Conservation (phyloP, 805 yeast genomes). For the Wickerhamiella bombiphila region DNA sequence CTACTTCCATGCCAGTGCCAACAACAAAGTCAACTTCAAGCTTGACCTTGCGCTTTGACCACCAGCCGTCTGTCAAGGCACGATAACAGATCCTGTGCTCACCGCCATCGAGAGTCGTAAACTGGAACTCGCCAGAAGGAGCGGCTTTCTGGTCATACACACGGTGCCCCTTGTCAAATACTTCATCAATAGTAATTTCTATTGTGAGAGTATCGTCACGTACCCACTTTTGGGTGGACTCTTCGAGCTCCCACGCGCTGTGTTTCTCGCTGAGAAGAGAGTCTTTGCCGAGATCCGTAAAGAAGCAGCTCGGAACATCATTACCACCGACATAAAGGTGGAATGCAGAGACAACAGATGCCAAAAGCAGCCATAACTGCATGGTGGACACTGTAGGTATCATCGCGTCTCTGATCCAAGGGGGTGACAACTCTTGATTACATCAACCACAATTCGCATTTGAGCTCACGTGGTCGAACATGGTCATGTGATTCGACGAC, state of each 20-base stretch:
- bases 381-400: too few relatives aligned
- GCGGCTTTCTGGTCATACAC: conserved; percentile 54
- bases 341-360: conserved; percentile 29
- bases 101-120: conserved; percentile 70
- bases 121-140: conserved; percentile 55
- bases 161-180: conserved; percentile 69
- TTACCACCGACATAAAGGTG: conserved; percentile 72
- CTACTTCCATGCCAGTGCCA: conserved; percentile 42
- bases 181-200: conserved; percentile 61
- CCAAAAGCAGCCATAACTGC: conserved; percentile 5
- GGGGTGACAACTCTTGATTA: too few relatives aligned
- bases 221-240: conserved; percentile 34
- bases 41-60: conserved; percentile 45
- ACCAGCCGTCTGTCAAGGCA: conserved; percentile 44
- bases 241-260: conserved; percentile 49
- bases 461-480: too few relatives aligned
- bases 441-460: too few relatives aligned
- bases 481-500: too few relatives aligned
- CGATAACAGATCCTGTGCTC: conserved; percentile 74
- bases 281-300: conserved; percentile 60
- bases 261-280: conserved; percentile 66
- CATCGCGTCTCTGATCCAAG: too few relatives aligned
- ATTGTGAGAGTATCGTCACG: conserved; percentile 40
- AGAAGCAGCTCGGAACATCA: conserved; percentile 61
- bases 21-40: conserved; percentile 58